Base-by-base conservation (phyloP, 2,329 filamentous ascomycete species). In the Cladorrhinum sp. region DNA sequence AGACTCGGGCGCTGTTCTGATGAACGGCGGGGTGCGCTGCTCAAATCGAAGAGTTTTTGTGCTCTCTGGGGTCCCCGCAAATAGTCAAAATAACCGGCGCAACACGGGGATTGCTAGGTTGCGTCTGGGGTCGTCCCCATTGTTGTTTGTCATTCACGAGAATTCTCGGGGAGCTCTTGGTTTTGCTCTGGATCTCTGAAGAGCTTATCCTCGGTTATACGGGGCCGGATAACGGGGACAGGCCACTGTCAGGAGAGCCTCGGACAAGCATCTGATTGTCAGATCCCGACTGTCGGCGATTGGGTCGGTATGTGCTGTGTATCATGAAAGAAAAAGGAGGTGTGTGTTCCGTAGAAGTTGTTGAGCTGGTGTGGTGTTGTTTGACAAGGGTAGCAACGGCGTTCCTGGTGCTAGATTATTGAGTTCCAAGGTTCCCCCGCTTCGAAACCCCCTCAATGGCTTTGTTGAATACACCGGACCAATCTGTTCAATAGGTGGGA, bases 121-220 rank as follows among this genome's bases (percentile, higher is more conserved):
- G 33, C 12, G n/a, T 49, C 46, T 49, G 46, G 46, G 46, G 46
- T 49, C 16, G 18, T 20, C 18, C 46, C 18, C 18, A 21, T 49
- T 20, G 46, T 49, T 21, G 46, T 24, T 24, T 49, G 46, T 58
- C 48, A 60, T 28, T 51, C 49, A 61, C 62, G 62, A 66, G 33
- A 36, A 42, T 61, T 56, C 53, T 62, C 56, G 52, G 57, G 54
- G 21, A 54, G 57, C 56, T 59, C 30, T 59, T 33, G 36, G 10
- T 24, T 23, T 23, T 23, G 26, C 39, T 55, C 23, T 33, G 39
- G 23, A 36, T 33, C 39, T 46, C 26, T 36, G 55, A 48, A 57
- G 64, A 62, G 51, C 57, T 65, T 70, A 70, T 64, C 69, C 68
- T 69, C 67, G 69, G 69, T 64, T 66, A 58, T 61, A 68, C 66